Evolutionary conservation across 2,329 filamentous ascomycete genomes (phyloP).

Genomic region (Colletotrichum gloeosporioides): DNA sequence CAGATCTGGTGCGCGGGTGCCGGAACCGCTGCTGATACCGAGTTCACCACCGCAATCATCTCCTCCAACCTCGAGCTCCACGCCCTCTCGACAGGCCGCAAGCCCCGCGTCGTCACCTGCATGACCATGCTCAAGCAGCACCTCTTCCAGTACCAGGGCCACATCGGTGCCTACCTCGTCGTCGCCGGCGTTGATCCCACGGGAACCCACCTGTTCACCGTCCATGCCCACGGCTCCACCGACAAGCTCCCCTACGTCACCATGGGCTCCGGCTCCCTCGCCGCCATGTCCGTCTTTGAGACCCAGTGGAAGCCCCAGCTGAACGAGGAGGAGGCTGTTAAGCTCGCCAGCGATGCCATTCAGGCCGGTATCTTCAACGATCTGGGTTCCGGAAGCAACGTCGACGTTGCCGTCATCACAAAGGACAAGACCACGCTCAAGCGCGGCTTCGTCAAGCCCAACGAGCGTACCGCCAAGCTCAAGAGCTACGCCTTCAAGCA

Average conservation of each 20-base stretch:
- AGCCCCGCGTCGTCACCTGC: slow-evolving; percentile 96
- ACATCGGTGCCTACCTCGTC: slow-evolving; percentile 97
- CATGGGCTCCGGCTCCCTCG: slow-evolving; percentile 95
- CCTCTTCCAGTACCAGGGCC: slow-evolving; percentile 96
- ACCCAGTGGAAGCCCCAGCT: slow-evolving; percentile 87
- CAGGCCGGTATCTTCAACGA: slow-evolving; percentile 99
- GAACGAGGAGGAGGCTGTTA: slow-evolving; percentile 80
- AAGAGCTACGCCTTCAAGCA: slow-evolving; percentile 89
- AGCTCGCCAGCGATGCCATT: slow-evolving; percentile 85
- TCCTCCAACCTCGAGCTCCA: slow-evolving; percentile 98
- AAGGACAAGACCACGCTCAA: slow-evolving; percentile 92
- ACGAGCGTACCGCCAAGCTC: slow-evolving; percentile 88
- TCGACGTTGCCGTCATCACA: slow-evolving; percentile 95
- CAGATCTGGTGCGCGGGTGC: slow-evolving; percentile 99
- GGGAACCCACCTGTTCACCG: slow-evolving; percentile 93
- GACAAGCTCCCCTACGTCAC: slow-evolving; percentile 99
- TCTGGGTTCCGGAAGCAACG: slow-evolving; percentile 94
- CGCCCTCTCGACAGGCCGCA: slow-evolving; percentile 92
- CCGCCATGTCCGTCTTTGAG: slow-evolving; percentile 98
- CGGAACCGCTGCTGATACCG: slow-evolving; percentile 96
- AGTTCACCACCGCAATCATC: slow-evolving; percentile 98
- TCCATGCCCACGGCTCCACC: slow-evolving; percentile 96
- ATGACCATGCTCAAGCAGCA: slow-evolving; percentile 99
- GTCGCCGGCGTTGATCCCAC: slow-evolving; percentile 97
- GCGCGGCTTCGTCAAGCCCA: slow-evolving; percentile 92